Conservation (phyloP, 257 asterid genomes). For the Coffea canephora region DNA sequence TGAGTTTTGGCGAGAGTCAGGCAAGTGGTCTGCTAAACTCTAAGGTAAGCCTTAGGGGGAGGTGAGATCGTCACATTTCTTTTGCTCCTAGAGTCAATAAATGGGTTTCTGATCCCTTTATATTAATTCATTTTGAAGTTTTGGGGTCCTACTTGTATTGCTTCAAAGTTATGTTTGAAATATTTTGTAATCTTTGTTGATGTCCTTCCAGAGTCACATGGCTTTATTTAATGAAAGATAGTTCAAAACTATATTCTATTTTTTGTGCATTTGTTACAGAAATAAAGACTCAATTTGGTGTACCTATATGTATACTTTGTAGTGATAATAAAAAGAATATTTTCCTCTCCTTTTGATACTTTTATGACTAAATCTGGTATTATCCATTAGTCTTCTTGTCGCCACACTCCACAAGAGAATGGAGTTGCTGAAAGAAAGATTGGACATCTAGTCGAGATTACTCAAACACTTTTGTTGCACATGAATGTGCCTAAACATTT, state of each 20-base stretch:
- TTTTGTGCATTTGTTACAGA: background rate
- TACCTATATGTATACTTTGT: background rate
- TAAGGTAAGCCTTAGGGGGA: too few relatives aligned
- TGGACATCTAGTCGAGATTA: background rate
- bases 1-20: too few relatives aligned
- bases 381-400: background rate
- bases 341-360: background rate
- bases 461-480: too few relatives aligned
- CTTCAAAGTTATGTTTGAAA: background rate
- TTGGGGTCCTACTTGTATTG: background rate
- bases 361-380: background rate
- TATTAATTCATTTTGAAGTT: background rate
- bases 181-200: too few relatives aligned
- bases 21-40: too few relatives aligned
- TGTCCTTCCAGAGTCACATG: too few relatives aligned
- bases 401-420: background rate
- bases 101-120: background rate
- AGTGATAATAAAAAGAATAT: too few relatives aligned
- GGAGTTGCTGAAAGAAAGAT: background rate
- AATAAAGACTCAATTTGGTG: background rate
- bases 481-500: background rate
- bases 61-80: too few relatives aligned
- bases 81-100: background rate
- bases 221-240: too few relatives aligned
- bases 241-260: too few relatives aligned